Percentiles rank a stretch among this genome's conserved stretches.
Evolutionary conservation across 805 yeast genomes (phyloP).

Genomic region (Yarrowia sp.): DNA sequence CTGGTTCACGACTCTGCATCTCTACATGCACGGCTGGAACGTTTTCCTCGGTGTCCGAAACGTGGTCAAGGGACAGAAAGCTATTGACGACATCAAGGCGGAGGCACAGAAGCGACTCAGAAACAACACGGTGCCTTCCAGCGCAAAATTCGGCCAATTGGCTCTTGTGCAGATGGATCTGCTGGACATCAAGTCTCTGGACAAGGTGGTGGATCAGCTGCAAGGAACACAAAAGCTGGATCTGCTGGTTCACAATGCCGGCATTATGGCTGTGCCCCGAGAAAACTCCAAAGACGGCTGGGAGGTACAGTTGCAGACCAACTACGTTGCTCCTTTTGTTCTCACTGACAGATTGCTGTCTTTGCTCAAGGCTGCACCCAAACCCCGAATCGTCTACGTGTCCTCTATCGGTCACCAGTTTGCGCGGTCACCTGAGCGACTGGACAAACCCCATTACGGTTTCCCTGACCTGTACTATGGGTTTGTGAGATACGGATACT

Average conservation of each 20-base stretch:
- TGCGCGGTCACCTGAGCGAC: conserved; percentile 48
- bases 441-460: conserved; percentile 52
- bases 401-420: conserved; percentile 66
- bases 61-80: conserved; percentile 51
- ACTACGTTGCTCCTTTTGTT: conserved; percentile 70
- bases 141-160: conserved; percentile 28
- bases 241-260: conserved; percentile 72
- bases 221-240: conserved; percentile 42
- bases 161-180: conserved; percentile 28
- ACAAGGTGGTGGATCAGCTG: not conserved
- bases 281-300: conserved; percentile 62
- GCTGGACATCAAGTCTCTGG: not conserved
- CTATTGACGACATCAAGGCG: conserved; percentile 53
- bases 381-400: conserved; percentile 53
- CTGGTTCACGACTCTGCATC: conserved; percentile 68
- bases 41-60: conserved; percentile 76
- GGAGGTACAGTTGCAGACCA: conserved; percentile 78
- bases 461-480: conserved; percentile 68
- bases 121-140: not conserved
- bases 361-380: conserved; percentile 43
- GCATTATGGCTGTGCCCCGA: conserved; percentile 73
- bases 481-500: conserved; percentile 73
- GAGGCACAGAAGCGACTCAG: conserved; percentile 49
- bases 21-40: conserved; percentile 73
- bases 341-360: conserved; percentile 61